Conservation (phyloP, 1,284 basidiomycete genomes). For the Ceratobasidium sp. region DNA sequence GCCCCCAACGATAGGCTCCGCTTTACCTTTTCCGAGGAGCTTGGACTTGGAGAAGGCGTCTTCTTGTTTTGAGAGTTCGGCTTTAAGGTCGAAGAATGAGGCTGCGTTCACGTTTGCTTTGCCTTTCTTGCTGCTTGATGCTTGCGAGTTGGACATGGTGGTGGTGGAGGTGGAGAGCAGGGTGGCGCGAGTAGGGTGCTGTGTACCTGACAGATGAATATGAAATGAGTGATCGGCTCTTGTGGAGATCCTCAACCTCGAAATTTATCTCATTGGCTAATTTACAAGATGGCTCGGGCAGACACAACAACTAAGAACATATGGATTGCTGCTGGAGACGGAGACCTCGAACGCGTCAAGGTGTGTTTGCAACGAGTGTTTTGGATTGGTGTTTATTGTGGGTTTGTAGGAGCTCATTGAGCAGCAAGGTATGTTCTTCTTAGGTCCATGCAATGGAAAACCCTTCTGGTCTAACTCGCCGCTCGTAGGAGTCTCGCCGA, state of each 20-base stretch:
- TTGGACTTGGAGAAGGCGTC: conserved; percentile 70
- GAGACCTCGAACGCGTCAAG: conserved; percentile 66
- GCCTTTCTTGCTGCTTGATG: conserved; percentile 12
- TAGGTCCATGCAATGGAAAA: not conserved
- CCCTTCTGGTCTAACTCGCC: not conserved
- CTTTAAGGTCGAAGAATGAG: conserved; percentile 80
- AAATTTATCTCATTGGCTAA: not conserved
- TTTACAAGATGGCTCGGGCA: conserved; percentile 16
- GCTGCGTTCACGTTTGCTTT: conserved; percentile 61
- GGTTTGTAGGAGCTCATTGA: conserved; percentile 67
- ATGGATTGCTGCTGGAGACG: conserved; percentile 91
- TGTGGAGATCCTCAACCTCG: conserved; percentile 1
- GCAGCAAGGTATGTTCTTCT: conserved; percentile 59
- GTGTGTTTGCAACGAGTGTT: conserved; percentile 46
- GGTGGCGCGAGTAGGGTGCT: conserved; percentile 29
- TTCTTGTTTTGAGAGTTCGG: conserved; percentile 74
- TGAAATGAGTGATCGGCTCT: not conserved
- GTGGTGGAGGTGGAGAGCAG: not conserved
- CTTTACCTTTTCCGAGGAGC: conserved; percentile 63
- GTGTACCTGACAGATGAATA: not conserved
- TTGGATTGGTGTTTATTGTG: not conserved
- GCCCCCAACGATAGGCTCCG: conserved; percentile 61
- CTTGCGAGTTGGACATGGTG: conserved; percentile 33
- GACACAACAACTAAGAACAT: conserved; percentile 69
- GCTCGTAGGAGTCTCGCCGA: conserved; percentile 71